phyloP scores from a whole-genome alignment of 768 basidiomycete species.

The Serpula lacrymans region DNA sequence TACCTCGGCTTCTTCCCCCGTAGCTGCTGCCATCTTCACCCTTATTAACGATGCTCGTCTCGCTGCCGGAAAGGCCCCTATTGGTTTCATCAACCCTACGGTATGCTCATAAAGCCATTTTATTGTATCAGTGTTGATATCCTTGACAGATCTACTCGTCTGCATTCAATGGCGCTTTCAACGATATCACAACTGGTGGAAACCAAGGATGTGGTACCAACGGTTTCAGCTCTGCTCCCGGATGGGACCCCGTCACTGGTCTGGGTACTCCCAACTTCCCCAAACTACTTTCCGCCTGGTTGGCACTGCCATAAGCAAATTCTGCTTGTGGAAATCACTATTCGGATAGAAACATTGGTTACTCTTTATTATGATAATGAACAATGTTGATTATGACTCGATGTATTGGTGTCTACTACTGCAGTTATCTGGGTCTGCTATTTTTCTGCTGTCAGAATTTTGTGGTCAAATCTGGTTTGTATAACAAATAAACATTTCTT shows the following conservation, averaged over 20 bases:
- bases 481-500: no score
- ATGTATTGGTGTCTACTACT: no score
- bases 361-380: no score
- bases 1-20: constrained; percentile 32
- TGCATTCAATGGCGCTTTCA: constrained; percentile 33
- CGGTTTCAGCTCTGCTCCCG: constrained; percentile 23
- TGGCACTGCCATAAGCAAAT: constrained; percentile 23
- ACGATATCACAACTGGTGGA: constrained; percentile 34
- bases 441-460: no score
- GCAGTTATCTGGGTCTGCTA: no score
- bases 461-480: no score
- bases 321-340: no score
- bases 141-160: constrained; percentile 12
- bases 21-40: constrained; percentile 34
- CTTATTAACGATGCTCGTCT: constrained; percentile 38
- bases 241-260: constrained; percentile 40
- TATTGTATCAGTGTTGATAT: background rate
- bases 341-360: no score
- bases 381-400: no score
- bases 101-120: constrained; percentile 15
- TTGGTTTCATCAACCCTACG: constrained; percentile 41
- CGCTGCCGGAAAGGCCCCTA: constrained; percentile 31
- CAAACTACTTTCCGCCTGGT: constrained; percentile 33
- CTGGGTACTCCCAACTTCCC: constrained; percentile 40
- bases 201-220: constrained; percentile 37